These are phyloP conservation scores for Puya raimondii DNA, from an alignment of 176 grass and related monocot genomes.

Conservation along the genomic window DNA sequence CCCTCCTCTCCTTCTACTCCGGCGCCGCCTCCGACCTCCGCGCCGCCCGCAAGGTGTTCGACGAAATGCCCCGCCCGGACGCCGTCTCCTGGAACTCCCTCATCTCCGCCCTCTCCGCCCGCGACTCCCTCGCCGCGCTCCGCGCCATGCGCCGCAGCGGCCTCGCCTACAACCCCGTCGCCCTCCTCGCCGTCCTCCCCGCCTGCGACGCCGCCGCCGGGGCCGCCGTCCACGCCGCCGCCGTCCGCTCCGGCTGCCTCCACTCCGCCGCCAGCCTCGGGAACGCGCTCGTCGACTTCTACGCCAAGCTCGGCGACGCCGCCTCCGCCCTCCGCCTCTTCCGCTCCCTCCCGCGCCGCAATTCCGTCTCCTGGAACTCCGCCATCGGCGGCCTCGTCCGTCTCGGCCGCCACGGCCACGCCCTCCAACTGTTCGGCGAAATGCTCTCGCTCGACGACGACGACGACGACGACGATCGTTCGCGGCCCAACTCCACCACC, in stretches of 20 bases:
- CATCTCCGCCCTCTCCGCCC: slow-evolving; percentile 56
- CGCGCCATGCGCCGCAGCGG: slow-evolving; percentile 38
- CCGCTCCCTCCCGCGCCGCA: slow-evolving; percentile 36
- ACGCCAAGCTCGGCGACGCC: slow-evolving; percentile 49
- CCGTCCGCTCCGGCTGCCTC: slow-evolving; percentile 41
- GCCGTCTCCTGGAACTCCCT: slow-evolving; percentile 88
- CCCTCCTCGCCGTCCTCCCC: slow-evolving; percentile 42
- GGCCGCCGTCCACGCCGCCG: slow-evolving; percentile 39
- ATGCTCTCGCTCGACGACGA: slow-evolving; percentile 21
- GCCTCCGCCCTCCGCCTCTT: slow-evolving; percentile 36
- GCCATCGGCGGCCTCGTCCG: slow-evolving; percentile 54
- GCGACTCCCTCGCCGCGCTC: slow-evolving; percentile 34
- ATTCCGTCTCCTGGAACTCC: slow-evolving; percentile 77
- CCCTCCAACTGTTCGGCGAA: slow-evolving; percentile 33
- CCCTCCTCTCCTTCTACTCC: slow-evolving; percentile 24
- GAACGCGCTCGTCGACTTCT: slow-evolving; percentile 68
- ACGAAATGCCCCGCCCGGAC: no score
- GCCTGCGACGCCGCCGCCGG: slow-evolving; percentile 46
- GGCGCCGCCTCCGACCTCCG: slow-evolving; percentile 28
- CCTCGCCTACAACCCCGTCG: slow-evolving; percentile 60
- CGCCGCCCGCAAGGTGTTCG: neutral
- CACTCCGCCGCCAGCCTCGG: slow-evolving; percentile 34
- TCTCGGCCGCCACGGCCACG: slow-evolving; percentile 27
- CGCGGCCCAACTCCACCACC: slow-evolving; percentile 45
- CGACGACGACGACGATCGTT: neutral